Evolutionary conservation across 495 filamentous ascomycete species (phyloP), one percentile per base, ranked within the genome.

Genomic region (Penicillium taxi): DNA sequence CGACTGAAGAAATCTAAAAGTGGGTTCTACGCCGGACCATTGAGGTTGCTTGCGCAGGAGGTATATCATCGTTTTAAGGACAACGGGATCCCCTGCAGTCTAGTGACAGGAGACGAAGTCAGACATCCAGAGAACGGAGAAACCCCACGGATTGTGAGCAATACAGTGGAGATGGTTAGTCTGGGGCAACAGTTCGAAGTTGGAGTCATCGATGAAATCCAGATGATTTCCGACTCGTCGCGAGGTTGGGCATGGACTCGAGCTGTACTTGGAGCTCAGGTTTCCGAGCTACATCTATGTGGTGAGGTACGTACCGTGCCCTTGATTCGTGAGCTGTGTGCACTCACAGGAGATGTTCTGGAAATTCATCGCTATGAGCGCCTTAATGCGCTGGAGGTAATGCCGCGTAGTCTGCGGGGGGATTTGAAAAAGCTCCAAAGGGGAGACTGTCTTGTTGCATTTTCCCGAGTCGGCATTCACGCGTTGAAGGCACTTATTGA

Each of bases 241-340:
- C 81, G 93, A 32, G 93, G 93, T 2, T 96, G 87, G 87, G 93
- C 90, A 20, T 99, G 93, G 93, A 95, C 91, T 5, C 81, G 88
- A 54, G 91, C 91, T 18, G 72, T 96, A 7, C 70, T 99, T 12
- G 93, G 91, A 16, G 59, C 91, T 4, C 77, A 80, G 56, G 91
- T 84, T 3, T 78, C 77, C 42, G 93, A 99, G 56, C 60, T 99
- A 8, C 93, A 99, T 60, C 70, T 96, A 7, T 99, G 93, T 57
- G 93, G 93, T 37, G 93, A 99, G 59, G 76, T 81, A 41, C 73
- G 93, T 21, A 74, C 77, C 2, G 80, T 94, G 13, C 80, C 84
- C 1, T 50, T 99, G 19, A 84, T 99, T 39, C 64, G 77, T 28
- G 77, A 84, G 26, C 62, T 96, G n/a, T 86, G 82, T 40, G 78